These are phyloP conservation scores for Zygnema circumcarinatum DNA, from an alignment of 139 green algal genomes.

Conservation along the genomic window DNA sequence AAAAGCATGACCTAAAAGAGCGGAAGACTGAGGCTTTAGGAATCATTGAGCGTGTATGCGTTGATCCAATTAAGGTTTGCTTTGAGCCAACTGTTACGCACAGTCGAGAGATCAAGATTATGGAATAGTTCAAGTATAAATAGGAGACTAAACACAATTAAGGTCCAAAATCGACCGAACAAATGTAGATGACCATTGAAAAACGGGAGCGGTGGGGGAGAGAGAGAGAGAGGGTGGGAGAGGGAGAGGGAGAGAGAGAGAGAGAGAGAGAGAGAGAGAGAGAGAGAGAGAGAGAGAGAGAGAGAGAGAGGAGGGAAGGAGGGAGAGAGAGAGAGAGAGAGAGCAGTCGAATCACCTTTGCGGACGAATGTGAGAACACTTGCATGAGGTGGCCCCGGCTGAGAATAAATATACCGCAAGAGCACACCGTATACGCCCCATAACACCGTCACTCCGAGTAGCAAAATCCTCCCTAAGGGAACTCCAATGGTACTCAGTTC, in stretches of 20 bases:
- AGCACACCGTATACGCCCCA: slow-evolving; percentile 7
- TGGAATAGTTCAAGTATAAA: no score
- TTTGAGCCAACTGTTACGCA: no score
- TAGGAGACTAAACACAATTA: no score
- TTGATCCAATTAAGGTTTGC: no score
- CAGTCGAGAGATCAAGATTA: no score
- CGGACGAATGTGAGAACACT: slow-evolving; percentile 18
- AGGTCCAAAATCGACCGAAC: no score
- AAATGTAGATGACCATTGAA: no score
- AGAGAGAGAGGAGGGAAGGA: not conserved
- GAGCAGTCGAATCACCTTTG: slow-evolving; percentile 19
- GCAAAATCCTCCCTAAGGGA: not conserved
- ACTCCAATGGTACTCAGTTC: not conserved
- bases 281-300: not conserved
- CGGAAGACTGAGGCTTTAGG: no score
- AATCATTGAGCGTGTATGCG: no score
- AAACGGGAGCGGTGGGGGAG: no score
- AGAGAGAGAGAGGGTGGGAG: not conserved
- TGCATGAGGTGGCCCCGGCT: not conserved
- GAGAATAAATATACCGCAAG: slow-evolving; percentile 17
- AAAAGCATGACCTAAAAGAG: no score
- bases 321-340: not conserved
- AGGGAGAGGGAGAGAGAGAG: not conserved
- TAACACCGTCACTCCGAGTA: slow-evolving; percentile 15
- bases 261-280: not conserved